A percentile compares a stretch with the other conserved stretches of the same genome.
Conservation (phyloP, 192 early-diverging fungal genomes). For the Jimgerdemannia lactiflua region DNA sequence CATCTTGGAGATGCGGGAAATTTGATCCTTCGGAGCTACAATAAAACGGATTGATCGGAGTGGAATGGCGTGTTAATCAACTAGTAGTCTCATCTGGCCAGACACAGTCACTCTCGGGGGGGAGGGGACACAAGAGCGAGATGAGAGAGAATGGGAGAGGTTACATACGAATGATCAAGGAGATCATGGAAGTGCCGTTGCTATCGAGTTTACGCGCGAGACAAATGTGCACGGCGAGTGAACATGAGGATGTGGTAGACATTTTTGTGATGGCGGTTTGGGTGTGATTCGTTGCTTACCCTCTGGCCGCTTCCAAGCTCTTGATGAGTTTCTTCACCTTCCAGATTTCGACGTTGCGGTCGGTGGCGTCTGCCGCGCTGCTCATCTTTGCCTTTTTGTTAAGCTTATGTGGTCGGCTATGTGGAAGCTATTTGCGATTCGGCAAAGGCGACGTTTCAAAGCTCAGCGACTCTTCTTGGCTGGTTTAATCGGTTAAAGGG, state of each 20-base stretch:
- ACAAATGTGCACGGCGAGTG: no score
- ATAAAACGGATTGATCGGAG: background rate
- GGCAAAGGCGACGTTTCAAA: no score
- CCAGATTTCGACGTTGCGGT: conserved; percentile 95
- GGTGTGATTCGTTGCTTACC: conserved; percentile 46
- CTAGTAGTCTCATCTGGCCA: background rate
- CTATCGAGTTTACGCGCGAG: conserved; percentile 27
- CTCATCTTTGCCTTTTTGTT: no score
- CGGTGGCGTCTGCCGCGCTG: conserved; percentile 28
- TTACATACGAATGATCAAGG: conserved; percentile 84
- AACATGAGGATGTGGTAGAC: no score
- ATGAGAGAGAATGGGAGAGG: background rate
- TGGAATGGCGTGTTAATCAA: conserved; percentile 2
- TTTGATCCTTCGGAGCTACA: conserved; percentile 83
- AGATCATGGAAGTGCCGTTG: conserved; percentile 99
- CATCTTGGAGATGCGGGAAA: conserved; percentile 87
- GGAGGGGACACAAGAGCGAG: background rate
- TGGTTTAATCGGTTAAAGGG: no score
- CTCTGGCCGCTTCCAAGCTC: conserved; percentile 87
- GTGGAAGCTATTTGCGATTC: no score
- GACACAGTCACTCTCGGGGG: background rate
- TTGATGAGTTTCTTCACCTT: conserved; percentile 99
- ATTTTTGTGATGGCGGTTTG: no score
- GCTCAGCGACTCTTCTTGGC: no score
- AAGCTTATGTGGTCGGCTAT: no score